Percentiles rank a stretch among this genome's conserved stretches.
These are phyloP conservation scores for Cladosporium velox DNA, from an alignment of 2,329 filamentous ascomycete species.

Conservation along the genomic window DNA sequence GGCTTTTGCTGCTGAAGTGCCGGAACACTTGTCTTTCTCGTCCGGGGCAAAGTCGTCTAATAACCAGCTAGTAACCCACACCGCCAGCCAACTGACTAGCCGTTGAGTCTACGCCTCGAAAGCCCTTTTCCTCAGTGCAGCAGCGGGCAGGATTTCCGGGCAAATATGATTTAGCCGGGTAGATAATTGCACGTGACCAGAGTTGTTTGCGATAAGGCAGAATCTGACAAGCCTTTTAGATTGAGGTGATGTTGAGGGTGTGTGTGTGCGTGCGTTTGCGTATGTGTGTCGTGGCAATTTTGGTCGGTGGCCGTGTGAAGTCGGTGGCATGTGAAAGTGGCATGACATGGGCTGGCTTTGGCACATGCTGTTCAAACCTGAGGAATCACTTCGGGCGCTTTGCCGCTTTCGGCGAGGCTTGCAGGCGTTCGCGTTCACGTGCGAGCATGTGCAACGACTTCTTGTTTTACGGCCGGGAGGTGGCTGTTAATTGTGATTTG, in stretches of 20 bases:
- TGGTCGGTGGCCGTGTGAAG: neutral
- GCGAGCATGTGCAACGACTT: neutral
- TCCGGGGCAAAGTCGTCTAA: neutral
- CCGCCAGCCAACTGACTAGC: conserved; percentile 1
- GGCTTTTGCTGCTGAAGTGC: neutral
- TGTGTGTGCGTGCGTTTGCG: neutral
- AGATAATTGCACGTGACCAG: neutral
- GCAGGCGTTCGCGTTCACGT: conserved; percentile 6
- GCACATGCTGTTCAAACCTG: conserved; percentile 7
- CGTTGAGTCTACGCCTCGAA: neutral
- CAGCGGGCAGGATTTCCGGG: neutral
- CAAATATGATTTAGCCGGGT: neutral
- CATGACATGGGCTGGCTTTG: conserved; percentile 12
- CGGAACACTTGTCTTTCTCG: conserved; percentile 13
- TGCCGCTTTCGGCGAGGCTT: neutral
- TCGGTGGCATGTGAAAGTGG: conserved; percentile 19
- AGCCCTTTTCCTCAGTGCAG: neutral
- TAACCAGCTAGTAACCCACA: neutral
- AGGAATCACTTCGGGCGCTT: neutral
- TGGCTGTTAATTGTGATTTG: neutral
- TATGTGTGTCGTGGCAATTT: conserved; percentile 1
- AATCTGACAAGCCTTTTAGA: neutral
- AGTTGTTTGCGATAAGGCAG: neutral
- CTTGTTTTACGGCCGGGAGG: neutral
- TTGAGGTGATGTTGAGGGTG: neutral